Evolutionary conservation across 1,284 basidiomycete genomes (phyloP), one percentile per base, ranked within the genome.

Genomic region (Leccinum holopus): DNA sequence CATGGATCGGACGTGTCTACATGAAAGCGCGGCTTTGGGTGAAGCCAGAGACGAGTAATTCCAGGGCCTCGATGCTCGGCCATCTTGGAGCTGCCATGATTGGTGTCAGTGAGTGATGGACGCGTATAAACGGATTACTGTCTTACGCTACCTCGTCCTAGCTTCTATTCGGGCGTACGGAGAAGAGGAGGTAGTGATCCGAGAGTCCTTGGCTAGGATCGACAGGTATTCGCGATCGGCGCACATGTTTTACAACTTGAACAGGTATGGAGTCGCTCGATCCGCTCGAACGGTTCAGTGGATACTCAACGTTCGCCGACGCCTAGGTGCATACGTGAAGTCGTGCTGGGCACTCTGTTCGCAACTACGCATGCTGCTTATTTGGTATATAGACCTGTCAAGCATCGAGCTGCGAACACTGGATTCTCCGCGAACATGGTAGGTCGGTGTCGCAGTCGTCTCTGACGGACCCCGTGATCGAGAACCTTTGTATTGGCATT

Each of bases 81-180:
- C 78, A 80, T 62, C 77, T 83, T 61, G 76, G 78, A 4, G 56
- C 56, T 25, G 56, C 56, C 30, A 47, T 57, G 41, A 67, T 73
- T 14, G 91, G 91, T 32, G 77, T 93, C 41, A 78, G 86, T 88
- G 65, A 75, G 41, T 57, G 85, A 82, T 67, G 77, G 78, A 9
- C 8, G 5, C 9, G 6, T 37, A n/a, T 25, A 9, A 2, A 7
- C 8, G 30, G 32, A 25, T 16, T 8, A 8, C 32, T 3, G 11
- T 18, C 32, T 52, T 28, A 58, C 3, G 5, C 28, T 7, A 12
- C 47, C 21, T 9, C 3, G 12, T 39, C 25, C 25, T 39, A 61
- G 60, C 47, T 16, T 51, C 59, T 32, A 51, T 61, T 21, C 55
- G 56, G 3, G 56, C 41, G n/a, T 57, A 57, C 28, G 41, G 56